These are phyloP conservation scores for Ogataea siamensis DNA, from an alignment of 805 yeast species.

Conservation along the genomic window DNA sequence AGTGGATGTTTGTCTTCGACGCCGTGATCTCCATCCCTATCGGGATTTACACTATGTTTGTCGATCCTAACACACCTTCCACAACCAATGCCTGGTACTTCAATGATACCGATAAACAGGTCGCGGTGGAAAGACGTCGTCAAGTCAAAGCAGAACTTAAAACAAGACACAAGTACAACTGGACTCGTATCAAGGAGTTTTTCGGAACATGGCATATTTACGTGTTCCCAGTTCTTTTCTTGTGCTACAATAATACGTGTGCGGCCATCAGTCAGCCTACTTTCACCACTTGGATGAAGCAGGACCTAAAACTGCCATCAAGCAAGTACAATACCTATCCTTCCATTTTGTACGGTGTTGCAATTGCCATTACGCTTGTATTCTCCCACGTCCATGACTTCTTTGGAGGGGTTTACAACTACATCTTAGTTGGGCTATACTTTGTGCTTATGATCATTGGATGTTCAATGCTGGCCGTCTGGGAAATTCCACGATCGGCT, in stretches of 20 bases:
- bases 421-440: conserved; percentile 37
- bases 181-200: conserved; percentile 36
- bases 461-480: conserved; percentile 41
- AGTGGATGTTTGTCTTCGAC: conserved; percentile 48
- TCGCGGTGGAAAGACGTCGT: conserved; percentile 45
- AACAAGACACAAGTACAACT: conserved; percentile 41
- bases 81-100: conserved; percentile 41
- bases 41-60: conserved; percentile 41
- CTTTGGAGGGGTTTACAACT: conserved; percentile 36
- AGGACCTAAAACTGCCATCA: conserved; percentile 32
- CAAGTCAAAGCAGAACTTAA: conserved; percentile 42
- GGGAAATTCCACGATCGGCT: conserved; percentile 48
- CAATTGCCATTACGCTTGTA: conserved; percentile 38
- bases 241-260: conserved; percentile 38
- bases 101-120: conserved; percentile 36
- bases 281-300: conserved; percentile 45
- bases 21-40: conserved; percentile 38
- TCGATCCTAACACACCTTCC: conserved; percentile 47
- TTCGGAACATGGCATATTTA: conserved; percentile 50
- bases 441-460: conserved; percentile 44
- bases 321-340: conserved; percentile 42
- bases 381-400: conserved; percentile 40
- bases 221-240: conserved; percentile 42
- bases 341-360: conserved; percentile 38
- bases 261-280: conserved; percentile 40